Conservation (phyloP, 805 yeast genomes). For the Candida hungchunana region DNA sequence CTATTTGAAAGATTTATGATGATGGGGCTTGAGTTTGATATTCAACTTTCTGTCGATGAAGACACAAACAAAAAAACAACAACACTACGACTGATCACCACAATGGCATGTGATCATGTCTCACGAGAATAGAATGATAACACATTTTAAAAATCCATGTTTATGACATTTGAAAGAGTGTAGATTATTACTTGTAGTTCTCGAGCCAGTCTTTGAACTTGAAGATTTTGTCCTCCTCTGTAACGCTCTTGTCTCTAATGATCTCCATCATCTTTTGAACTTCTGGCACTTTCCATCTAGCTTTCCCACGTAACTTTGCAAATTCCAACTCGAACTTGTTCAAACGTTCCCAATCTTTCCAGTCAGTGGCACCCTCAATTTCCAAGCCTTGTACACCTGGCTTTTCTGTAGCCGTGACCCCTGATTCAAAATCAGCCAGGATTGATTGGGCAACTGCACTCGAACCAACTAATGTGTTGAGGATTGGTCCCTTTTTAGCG, state of each 20-base stretch:
- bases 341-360: slow-evolving; percentile 67
- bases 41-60: too few relatives aligned
- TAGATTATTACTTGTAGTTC: slow-evolving; percentile 5
- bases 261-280: slow-evolving; percentile 46
- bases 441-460: slow-evolving; percentile 68
- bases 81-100: too few relatives aligned
- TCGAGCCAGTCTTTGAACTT: slow-evolving; percentile 8
- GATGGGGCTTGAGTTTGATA: slow-evolving; percentile 8
- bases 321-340: slow-evolving; percentile 46
- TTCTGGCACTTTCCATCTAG: slow-evolving; percentile 52
- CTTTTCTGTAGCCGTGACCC: slow-evolving; percentile 5
- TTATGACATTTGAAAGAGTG: slow-evolving; percentile 11
- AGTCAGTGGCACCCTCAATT: slow-evolving; percentile 39
- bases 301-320: slow-evolving; percentile 48
- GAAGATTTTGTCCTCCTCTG: slow-evolving; percentile 3
- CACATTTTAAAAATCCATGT: slow-evolving; percentile 4
- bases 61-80: background rate
- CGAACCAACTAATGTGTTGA: slow-evolving; percentile 83
- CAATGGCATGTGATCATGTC: background rate
- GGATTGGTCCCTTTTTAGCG: slow-evolving; percentile 88
- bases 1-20: too few relatives aligned
- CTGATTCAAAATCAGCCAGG: slow-evolving; percentile 46
- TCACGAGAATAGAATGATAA: background rate
- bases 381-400: slow-evolving; percentile 18
- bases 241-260: slow-evolving; percentile 7